A percentile compares a stretch with the other conserved stretches of the same genome.
phyloP scores from a whole-genome alignment of 805 yeast species.

The Starmerella kuoi region DNA sequence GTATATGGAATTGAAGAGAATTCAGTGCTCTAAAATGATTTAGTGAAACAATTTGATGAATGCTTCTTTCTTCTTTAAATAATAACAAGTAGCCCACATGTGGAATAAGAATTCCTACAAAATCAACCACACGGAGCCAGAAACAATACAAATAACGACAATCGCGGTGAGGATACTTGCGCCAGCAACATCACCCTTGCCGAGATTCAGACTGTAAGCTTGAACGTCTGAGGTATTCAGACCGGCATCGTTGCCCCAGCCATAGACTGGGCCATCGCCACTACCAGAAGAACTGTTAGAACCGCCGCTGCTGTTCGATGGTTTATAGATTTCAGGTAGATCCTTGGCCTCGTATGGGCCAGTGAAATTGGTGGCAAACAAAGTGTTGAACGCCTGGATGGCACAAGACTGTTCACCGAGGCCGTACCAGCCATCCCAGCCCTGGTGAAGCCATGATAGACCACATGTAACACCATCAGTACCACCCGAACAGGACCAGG shows the following conservation, averaged over 20 bases:
- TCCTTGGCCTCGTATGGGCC: slow-evolving; percentile 24
- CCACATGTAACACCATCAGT: slow-evolving; percentile 84
- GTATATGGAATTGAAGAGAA: too few species aligned
- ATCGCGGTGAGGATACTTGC: slow-evolving; percentile 76
- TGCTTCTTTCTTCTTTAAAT: too few species aligned
- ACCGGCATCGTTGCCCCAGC: slow-evolving; percentile 25
- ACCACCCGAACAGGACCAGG: slow-evolving; percentile 77
- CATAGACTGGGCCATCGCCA: slow-evolving; percentile 22
- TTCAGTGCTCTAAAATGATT: too few species aligned
- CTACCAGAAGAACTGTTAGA: slow-evolving; percentile 6
- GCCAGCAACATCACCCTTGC: slow-evolving; percentile 59
- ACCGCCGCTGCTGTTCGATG: slow-evolving; percentile 7
- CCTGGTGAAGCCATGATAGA: slow-evolving; percentile 50
- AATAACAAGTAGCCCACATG: too few species aligned
- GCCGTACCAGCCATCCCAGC: slow-evolving; percentile 68
- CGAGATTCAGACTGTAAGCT: slow-evolving; percentile 17
- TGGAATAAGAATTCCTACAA: slow-evolving; percentile 6
- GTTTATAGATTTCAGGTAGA: slow-evolving; percentile 18
- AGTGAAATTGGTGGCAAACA: slow-evolving; percentile 15
- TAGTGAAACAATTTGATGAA: too few species aligned
- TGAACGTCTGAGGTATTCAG: slow-evolving; percentile 17
- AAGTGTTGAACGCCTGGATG: slow-evolving; percentile 42
- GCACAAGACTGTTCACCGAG: slow-evolving; percentile 89
- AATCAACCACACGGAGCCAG: slow-evolving; percentile 48
- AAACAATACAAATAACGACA: slow-evolving; percentile 45